Evolutionary conservation across 2,329 filamentous ascomycete genomes (phyloP), one percentile per base, ranked within the genome.

Genomic region (Clonostachys byssicola): DNA sequence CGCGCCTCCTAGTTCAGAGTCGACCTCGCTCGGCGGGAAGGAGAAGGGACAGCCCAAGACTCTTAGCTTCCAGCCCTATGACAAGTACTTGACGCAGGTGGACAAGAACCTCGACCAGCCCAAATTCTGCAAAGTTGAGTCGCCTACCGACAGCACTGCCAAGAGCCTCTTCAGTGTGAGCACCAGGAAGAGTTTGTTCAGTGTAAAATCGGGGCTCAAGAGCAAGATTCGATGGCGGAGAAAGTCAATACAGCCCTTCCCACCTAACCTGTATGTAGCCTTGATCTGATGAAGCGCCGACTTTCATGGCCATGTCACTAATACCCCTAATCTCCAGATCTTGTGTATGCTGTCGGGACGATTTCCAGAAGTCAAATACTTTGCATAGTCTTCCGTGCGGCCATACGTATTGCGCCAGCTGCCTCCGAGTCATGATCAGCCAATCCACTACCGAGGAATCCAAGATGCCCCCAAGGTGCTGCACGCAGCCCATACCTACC

Each of bases 391-490:
- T 84, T 5, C 72, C 75, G 4, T 85, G 81, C 52, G 73, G 74
- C 16, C 81, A 85, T 56, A 75, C 68, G 20, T 82, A 81, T 55
- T 85, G 81, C 63, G 60, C 70, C 36, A 61, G 65, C 43, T 85
- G 81, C 53, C 60, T 85, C 12, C 66, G 67, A 45, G 67, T 74
- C 35, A 68, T 85, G 58, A 70, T 83, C 49, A 69, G 70, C 17
- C 75, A 82, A 58, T 75, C 80, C 18, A 71, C 69, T 38, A 66
- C 65, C 13, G 74, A 83, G 54, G 81, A 85, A 61, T 70, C 74
- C 46, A 80, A 74, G 52, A 83, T 85, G 78, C 81, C 81, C 8
- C 81, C 81, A 0, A 68, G 78, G 47, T 85, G 81, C 58, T 85
- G 81, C 58, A 72, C 73, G 2, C 72, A 77, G 53, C 74, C 80